Base-by-base conservation (phyloP, 805 yeast genomes). In the Grigorovia yakushimaensis region DNA sequence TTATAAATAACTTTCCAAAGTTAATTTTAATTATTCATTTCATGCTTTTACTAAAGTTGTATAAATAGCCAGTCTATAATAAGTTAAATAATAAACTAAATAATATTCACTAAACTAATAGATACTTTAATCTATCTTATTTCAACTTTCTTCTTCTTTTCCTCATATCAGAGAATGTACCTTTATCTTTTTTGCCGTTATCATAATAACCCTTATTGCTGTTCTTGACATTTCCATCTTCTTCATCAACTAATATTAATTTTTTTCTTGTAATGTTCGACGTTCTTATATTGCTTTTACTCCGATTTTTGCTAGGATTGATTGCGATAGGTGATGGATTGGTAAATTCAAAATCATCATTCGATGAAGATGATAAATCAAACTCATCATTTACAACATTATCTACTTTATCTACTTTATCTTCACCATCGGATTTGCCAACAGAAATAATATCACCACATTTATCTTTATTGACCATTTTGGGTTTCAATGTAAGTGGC, bases 291-390 rank as follows among this genome's bases (percentile, higher is more conserved):
- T 54, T 58, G 5, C 46, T 38, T 22, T 43, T 39, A 18, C 35
- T 33, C 13, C 17, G n/a, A 5, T 6, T n/a, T 23, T 47, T 54
- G 2, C 52, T 22, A 2, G 56, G 50, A 39, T 56, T 59, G 2
- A 53, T 37, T 24, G 54, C 51, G n/a, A 56, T 52, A 5, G 61
- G 65, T 10, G 66, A 63, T 3, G 67, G 65, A 41, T 58, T 55
- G 0, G 66, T 59, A 42, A 61, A 47, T 44, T 63, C 67, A 5
- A 62, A 49, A 46, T 61, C 67, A 46, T 62, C 66, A 43, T 55
- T 58, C 3, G 57, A 42, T 9, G 66, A 62, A 1, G 65, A 60
- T 1, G 67, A 58, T 18, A 63, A 53, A 39, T 62, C 66, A 46
- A 63, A 63, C 24, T 56, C 62, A 49, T 63, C 67, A n/a, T 46